phyloP scores from a whole-genome alignment of 179 eudicot species.

The Vitellaria paradoxa region DNA sequence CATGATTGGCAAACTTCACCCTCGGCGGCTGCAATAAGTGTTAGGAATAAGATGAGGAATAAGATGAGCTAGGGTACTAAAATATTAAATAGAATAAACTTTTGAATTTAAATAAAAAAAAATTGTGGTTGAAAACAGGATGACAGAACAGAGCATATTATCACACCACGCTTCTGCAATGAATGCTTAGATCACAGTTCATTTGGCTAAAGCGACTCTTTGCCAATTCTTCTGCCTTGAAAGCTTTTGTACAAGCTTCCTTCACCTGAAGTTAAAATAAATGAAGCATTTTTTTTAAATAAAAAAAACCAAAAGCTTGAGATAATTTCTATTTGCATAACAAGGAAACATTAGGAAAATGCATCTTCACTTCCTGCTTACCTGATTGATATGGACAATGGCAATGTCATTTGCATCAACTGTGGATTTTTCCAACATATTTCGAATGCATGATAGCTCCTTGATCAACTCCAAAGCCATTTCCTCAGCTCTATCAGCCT shows the following conservation, averaged over 20 bases:
- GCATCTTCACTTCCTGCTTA: conserved; percentile 16
- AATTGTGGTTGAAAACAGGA: not conserved
- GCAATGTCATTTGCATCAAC: conserved; percentile 23
- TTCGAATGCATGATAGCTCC: conserved; percentile 45
- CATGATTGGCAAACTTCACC: conserved; percentile 49
- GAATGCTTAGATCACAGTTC: conserved; percentile 56
- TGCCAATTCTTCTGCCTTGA: conserved; percentile 46
- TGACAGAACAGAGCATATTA: not conserved
- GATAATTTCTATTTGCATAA: not conserved
- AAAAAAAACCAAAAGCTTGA: too few species aligned
- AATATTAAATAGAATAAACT: not conserved
- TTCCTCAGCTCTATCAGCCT: conserved; percentile 77
- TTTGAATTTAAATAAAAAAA: not conserved
- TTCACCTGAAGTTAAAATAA: conserved; percentile 35
- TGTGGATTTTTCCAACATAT: conserved; percentile 37
- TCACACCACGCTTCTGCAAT: conserved; percentile 58
- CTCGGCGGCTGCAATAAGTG: conserved; percentile 57
- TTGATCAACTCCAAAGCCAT: conserved; percentile 48
- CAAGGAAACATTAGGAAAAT: not conserved
- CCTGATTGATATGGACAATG: conserved; percentile 36
- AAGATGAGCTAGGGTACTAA: not conserved
- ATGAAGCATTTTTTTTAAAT: not conserved
- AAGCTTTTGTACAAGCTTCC: conserved; percentile 50
- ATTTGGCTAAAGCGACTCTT: conserved; percentile 47
- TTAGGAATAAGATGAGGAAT: conserved; percentile 12